Evolutionary conservation across 257 asterid genomes (phyloP).

Genomic region (Penstemon barbatus): DNA sequence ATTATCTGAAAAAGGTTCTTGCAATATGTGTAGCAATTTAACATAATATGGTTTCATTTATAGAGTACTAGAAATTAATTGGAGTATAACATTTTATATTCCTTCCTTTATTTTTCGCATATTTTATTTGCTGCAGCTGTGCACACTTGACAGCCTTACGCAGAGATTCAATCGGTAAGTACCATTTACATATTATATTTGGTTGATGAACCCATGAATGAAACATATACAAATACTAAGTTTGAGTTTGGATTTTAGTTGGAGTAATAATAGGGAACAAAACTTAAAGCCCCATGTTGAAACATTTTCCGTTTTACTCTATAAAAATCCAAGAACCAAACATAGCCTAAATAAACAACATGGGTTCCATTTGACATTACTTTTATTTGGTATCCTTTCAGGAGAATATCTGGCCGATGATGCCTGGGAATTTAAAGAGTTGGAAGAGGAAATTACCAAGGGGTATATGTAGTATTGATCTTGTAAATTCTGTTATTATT

Average conservation of each 20-base stretch:
- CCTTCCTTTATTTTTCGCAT: not conserved
- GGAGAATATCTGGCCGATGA: slow-evolving; percentile 86
- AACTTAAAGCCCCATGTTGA: no score
- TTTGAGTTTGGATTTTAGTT: no score
- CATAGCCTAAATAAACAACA: no score
- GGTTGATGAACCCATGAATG: no score
- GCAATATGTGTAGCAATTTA: not conserved
- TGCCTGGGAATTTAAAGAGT: slow-evolving; percentile 92
- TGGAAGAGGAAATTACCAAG: slow-evolving; percentile 76
- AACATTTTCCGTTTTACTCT: no score
- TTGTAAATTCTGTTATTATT: not conserved
- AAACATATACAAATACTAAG: no score
- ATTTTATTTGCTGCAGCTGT: slow-evolving; percentile 54
- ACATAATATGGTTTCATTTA: not conserved
- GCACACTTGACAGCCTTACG: slow-evolving; percentile 93
- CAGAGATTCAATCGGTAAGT: slow-evolving; percentile 87
- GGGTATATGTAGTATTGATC: slow-evolving; percentile 53
- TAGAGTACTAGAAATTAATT: not conserved
- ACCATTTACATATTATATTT: not conserved
- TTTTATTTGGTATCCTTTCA: slow-evolving; percentile 22
- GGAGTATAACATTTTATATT: not conserved
- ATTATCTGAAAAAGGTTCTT: not conserved
- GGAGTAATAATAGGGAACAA: no score
- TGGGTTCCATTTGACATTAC: no score
- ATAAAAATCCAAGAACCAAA: no score